These are phyloP conservation scores for Sporothrix pseudoabietina DNA, from an alignment of 2,329 filamentous ascomycete species.

Conservation along the genomic window DNA sequence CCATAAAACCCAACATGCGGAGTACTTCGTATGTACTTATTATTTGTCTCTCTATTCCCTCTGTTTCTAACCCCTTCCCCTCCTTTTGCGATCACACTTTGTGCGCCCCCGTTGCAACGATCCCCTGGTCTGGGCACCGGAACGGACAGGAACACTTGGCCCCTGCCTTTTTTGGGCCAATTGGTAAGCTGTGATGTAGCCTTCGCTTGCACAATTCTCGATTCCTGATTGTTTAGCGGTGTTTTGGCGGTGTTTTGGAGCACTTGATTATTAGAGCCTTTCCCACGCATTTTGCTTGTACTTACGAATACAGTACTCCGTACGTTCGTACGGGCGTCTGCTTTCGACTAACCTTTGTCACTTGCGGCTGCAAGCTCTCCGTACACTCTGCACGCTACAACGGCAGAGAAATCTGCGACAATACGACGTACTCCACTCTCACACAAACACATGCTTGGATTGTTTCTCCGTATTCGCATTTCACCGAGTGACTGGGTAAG, in stretches of 20 bases:
- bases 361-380: neutral
- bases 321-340: too few species aligned
- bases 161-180: conserved; percentile 6
- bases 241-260: neutral
- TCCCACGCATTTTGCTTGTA: neutral
- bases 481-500: neutral
- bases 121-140: neutral
- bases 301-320: neutral
- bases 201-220: conserved; percentile 8
- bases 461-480: neutral
- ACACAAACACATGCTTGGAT: neutral
- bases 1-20: neutral
- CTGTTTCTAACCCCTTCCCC: neutral
- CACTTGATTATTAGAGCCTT: neutral
- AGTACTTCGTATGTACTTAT: neutral
- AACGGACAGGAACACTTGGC: conserved; percentile 18
- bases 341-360: too few species aligned
- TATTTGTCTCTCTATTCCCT: neutral
- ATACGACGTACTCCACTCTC: neutral
- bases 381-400: neutral
- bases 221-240: neutral
- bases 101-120: conserved; percentile 19
- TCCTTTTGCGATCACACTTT: conserved; percentile 4
- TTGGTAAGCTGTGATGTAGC: conserved; percentile 20
- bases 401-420: neutral